Conservation (phyloP, 2,329 filamentous ascomycete genomes). For the Penicillium sp. region DNA sequence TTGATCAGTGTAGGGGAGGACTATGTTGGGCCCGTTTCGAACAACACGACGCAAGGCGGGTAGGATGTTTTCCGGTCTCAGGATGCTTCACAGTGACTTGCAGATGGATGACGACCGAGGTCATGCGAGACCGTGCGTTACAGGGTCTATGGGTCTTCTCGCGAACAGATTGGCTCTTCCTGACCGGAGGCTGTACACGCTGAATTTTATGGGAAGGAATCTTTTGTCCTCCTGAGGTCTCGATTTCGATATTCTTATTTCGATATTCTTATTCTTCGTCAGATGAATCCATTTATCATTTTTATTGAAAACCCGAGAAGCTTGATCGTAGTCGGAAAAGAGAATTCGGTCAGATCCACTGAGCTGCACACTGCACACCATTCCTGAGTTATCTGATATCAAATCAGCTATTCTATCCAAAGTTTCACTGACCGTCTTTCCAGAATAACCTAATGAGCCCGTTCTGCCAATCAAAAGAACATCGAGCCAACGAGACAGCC, state of each 20-base stretch:
- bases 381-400: background rate
- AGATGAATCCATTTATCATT: background rate
- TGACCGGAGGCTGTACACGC: background rate
- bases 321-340: background rate
- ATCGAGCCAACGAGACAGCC: background rate
- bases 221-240: no score
- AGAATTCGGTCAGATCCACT: no score
- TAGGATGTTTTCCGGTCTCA: background rate
- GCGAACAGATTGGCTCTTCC: constrained; percentile 5
- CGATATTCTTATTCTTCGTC: background rate
- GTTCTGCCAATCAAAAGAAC: background rate
- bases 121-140: background rate
- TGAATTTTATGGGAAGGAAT: no score
- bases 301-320: background rate
- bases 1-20: constrained; percentile 7
- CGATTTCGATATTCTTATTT: no score
- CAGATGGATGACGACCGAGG: background rate
- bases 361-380: background rate
- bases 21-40: background rate
- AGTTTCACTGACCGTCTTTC: background rate
- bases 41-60: background rate
- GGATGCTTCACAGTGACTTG: constrained; percentile 1
- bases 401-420: background rate
- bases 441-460: background rate
- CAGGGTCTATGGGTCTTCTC: background rate